A percentile compares a stretch with the other conserved stretches of the same genome.
phyloP scores from a whole-genome alignment of 495 filamentous ascomycete genomes.

The Hypoxylon lienhwacheense region DNA sequence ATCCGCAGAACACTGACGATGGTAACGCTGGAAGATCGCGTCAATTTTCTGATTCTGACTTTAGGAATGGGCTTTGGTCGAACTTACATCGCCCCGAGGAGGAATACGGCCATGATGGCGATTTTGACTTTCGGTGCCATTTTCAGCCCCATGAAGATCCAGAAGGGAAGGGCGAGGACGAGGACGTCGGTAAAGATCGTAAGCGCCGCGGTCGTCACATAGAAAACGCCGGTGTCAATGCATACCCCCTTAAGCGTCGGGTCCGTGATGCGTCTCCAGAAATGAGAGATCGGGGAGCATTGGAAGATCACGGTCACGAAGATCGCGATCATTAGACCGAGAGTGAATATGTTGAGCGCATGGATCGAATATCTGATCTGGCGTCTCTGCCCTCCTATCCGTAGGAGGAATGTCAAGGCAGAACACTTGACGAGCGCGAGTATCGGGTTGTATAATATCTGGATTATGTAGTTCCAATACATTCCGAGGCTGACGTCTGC shows the following conservation, averaged over 20 bases:
- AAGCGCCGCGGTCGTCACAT: constrained; percentile 49
- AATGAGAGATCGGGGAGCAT: constrained; percentile 53
- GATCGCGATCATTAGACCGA: constrained; percentile 55
- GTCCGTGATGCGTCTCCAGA: constrained; percentile 46
- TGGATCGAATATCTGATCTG: constrained; percentile 49
- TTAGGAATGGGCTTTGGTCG: background rate
- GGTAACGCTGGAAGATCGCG: constrained; percentile 49
- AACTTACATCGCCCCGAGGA: constrained; percentile 55
- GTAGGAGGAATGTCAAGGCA: constrained; percentile 61
- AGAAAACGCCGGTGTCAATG: constrained; percentile 52
- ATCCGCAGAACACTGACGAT: constrained; percentile 51
- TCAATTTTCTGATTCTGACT: background rate
- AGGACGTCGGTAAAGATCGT: constrained; percentile 57
- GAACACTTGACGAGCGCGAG: constrained; percentile 62
- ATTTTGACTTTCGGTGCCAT: constrained; percentile 52
- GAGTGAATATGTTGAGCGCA: constrained; percentile 54
- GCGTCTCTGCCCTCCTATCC: constrained; percentile 50
- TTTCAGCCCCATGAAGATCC: constrained; percentile 51
- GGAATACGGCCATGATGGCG: constrained; percentile 53
- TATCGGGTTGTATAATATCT: constrained; percentile 66
- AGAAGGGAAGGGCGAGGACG: constrained; percentile 53
- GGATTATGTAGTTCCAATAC: constrained; percentile 57
- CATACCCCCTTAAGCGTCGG: constrained; percentile 48
- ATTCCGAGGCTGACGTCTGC: constrained; percentile 45
- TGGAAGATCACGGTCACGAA: constrained; percentile 63